Percentiles rank a stretch among this genome's conserved stretches.
These are phyloP conservation scores for Ricinus communis DNA, from an alignment of 345 rosid genomes.

Conservation along the genomic window DNA sequence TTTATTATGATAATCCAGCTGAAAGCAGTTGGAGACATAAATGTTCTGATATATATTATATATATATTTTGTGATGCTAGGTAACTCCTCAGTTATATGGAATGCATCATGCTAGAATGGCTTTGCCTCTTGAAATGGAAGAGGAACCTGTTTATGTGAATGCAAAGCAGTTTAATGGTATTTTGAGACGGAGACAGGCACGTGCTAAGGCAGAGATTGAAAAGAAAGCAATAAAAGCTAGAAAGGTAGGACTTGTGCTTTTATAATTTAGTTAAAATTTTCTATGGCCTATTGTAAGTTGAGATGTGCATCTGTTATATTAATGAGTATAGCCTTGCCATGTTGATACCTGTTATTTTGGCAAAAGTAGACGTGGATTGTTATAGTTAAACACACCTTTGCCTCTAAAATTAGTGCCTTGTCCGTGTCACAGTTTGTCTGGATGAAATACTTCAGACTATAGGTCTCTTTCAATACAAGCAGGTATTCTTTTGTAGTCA, in stretches of 20 bases:
- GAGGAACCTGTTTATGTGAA: slow-evolving; percentile 76
- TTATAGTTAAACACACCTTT: no score
- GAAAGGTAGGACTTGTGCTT: slow-evolving; percentile 45
- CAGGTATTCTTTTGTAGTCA: no score
- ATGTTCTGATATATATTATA: slow-evolving; percentile 2
- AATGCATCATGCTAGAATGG: slow-evolving; percentile 56
- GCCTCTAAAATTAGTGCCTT: no score
- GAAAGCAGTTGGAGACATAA: not conserved
- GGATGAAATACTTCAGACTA: no score
- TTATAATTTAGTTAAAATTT: not conserved
- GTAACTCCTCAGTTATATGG: slow-evolving; percentile 46
- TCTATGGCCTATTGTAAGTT: no score
- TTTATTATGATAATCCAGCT: not conserved
- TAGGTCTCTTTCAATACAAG: no score
- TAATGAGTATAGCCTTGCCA: no score
- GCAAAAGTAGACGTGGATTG: no score
- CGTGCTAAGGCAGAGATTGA: slow-evolving; percentile 76
- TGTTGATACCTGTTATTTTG: no score
- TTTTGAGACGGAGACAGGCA: slow-evolving; percentile 60
- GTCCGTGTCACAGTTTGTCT: no score
- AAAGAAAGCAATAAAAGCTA: slow-evolving; percentile 51
- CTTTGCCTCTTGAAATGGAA: slow-evolving; percentile 67
- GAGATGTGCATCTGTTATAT: no score
- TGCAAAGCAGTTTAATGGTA: slow-evolving; percentile 74
- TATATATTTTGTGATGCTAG: slow-evolving; percentile 24